Evolutionary conservation across 306 rosid species (phyloP).

Genomic region (Mimosa bimucronata): DNA sequence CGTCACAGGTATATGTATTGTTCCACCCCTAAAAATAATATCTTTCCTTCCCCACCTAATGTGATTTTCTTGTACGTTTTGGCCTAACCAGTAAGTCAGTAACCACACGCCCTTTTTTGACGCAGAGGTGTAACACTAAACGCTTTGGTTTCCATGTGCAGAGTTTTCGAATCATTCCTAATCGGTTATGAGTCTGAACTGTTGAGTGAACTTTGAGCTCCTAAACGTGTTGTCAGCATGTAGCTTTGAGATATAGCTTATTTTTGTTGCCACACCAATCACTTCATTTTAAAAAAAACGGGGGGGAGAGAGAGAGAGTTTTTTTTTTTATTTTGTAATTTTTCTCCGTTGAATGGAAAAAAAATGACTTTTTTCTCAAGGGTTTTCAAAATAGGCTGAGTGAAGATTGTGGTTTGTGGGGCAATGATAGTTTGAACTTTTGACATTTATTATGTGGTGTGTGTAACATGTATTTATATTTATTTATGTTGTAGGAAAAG

Average conservation of each 20-base stretch:
- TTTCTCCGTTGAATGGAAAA: not conserved
- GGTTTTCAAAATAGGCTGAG: not conserved
- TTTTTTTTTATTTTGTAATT: too few species aligned
- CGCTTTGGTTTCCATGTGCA: not conserved
- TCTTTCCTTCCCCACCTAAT: slow-evolving; percentile 11
- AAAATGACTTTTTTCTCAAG: not conserved
- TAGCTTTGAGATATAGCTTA: not conserved
- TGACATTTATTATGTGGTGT: slow-evolving; percentile 8
- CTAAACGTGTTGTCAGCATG: not conserved
- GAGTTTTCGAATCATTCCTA: not conserved
- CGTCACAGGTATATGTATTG: slow-evolving; percentile 70
- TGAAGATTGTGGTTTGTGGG: slow-evolving; percentile 9
- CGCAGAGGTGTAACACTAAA: not conserved
- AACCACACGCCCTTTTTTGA: not conserved
- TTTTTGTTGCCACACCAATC: not conserved
- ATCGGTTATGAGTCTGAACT: not conserved
- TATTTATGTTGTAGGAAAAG: slow-evolving; percentile 67
- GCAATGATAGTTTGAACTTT: not conserved
- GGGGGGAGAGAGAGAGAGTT: not conserved
- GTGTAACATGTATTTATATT: not conserved
- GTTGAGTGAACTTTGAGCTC: not conserved
- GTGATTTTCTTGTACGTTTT: slow-evolving; percentile 12
- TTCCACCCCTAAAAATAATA: not conserved
- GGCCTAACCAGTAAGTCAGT: too few species aligned
- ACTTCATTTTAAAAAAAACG: not conserved